Conservation (phyloP, 2,329 filamentous ascomycete species). For the Juglanconis juglandina region DNA sequence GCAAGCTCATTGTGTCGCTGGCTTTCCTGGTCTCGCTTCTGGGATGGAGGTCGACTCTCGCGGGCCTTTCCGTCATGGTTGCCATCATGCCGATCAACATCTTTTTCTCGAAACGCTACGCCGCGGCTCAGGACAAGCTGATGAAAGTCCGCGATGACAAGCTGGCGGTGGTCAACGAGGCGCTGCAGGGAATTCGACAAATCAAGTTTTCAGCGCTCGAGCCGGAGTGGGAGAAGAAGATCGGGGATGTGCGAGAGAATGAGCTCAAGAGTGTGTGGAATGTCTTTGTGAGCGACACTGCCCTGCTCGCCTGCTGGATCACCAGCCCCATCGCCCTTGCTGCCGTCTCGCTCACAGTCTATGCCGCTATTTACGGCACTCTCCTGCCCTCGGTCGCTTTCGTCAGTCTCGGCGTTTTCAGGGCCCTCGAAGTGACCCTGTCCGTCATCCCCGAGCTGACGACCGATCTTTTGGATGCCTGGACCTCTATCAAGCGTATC, state of each 20-base stretch:
- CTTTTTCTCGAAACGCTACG: slow-evolving; percentile 62
- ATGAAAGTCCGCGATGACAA: slow-evolving; percentile 77
- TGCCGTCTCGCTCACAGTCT: slow-evolving; percentile 66
- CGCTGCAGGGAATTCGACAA: slow-evolving; percentile 74
- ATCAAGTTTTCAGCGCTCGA: slow-evolving; percentile 82
- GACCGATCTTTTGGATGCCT: slow-evolving; percentile 67
- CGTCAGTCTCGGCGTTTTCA: slow-evolving; percentile 72
- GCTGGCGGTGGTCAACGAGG: slow-evolving; percentile 72
- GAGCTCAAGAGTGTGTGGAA: slow-evolving; percentile 67
- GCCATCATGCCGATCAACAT: slow-evolving; percentile 67
- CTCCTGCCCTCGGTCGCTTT: slow-evolving; percentile 74
- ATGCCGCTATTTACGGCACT: slow-evolving; percentile 59
- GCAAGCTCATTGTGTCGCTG: slow-evolving; percentile 64
- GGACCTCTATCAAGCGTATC: slow-evolving; percentile 69
- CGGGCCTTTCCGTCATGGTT: slow-evolving; percentile 62
- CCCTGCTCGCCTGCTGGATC: slow-evolving; percentile 66
- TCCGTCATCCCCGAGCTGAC: slow-evolving; percentile 70
- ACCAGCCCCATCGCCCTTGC: slow-evolving; percentile 71
- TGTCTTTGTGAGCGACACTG: slow-evolving; percentile 61
- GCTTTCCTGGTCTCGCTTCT: slow-evolving; percentile 65
- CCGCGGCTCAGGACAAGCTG: slow-evolving; percentile 61
- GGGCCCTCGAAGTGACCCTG: slow-evolving; percentile 67
- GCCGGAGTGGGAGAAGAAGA: slow-evolving; percentile 69
- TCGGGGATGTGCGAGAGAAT: slow-evolving; percentile 59
- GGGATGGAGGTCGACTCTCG: slow-evolving; percentile 65